phyloP scores from a whole-genome alignment of 129 eudicot genomes.

The Tagetes patula region DNA sequence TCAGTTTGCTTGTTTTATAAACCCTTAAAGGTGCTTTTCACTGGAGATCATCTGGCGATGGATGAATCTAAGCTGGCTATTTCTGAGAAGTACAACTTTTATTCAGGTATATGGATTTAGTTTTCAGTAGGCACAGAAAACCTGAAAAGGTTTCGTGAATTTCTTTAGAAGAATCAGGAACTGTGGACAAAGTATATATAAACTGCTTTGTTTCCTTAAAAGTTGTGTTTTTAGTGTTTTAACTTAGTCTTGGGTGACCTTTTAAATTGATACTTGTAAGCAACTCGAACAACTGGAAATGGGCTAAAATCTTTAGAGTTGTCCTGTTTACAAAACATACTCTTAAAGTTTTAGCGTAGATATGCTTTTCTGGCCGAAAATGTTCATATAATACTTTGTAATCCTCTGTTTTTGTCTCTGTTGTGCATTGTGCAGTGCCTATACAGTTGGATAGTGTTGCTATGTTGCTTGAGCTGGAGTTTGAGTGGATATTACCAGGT shows the following conservation, averaged over 20 bases:
- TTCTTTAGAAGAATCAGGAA: background rate
- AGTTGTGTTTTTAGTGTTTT: too few relatives aligned
- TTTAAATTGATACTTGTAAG: background rate
- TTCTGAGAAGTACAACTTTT: slow-evolving; percentile 48
- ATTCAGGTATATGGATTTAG: slow-evolving; percentile 46
- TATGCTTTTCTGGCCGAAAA: background rate
- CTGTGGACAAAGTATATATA: background rate
- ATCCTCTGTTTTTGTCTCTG: slow-evolving; percentile 1
- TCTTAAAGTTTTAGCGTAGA: background rate
- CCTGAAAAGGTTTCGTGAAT: background rate
- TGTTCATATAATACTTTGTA: background rate
- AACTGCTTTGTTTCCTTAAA: too few relatives aligned
- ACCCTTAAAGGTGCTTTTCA: slow-evolving; percentile 60
- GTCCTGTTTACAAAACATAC: background rate
- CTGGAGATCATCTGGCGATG: slow-evolving; percentile 64
- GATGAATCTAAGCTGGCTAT: slow-evolving; percentile 41
- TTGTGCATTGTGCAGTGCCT: slow-evolving; percentile 51
- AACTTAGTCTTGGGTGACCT: background rate
- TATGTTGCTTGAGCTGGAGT: slow-evolving; percentile 56
- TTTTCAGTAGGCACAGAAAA: background rate
- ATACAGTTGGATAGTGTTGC: slow-evolving; percentile 52
- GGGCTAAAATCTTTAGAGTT: background rate
- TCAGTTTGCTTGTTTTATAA: slow-evolving; percentile 70
- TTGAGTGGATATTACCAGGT: slow-evolving; percentile 77
- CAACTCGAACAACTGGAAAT: background rate